Base-by-base conservation (phyloP, 2,329 filamentous ascomycete genomes). In the Sarocladiaceae sp. region DNA sequence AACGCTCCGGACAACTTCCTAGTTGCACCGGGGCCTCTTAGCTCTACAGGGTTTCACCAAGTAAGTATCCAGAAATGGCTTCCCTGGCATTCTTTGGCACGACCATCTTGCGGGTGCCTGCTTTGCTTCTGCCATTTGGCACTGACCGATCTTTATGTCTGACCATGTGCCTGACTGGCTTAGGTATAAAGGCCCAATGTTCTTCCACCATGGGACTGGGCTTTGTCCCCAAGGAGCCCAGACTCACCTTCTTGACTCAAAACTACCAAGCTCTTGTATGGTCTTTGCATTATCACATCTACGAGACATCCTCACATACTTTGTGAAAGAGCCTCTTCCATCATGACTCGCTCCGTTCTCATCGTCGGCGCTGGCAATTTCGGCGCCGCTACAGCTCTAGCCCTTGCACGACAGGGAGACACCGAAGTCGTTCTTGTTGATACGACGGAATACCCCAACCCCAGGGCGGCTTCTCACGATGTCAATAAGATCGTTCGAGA, bases 391-490 rank as follows among this genome's bases (percentile, higher is more conserved):
- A 74, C 72, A 3, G 71, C 68, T 48, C 62, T 73, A 42, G 61
- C 62, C 20, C 63, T 71, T 20, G 62, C 63, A 33, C 59, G 59
- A 33, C 58, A 62, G 53, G 60, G 64, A 31, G 54, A 57, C 37
- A 54, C 60, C 53, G 61, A 60, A 15, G 62, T 73, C 29, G 66
- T 61, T 6, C 63, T 73, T 22, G 58, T 73, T 48, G 70, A 73
- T 56, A 66, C 66, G 12, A 61, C 65, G 2, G 53, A 56, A 13
- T 67, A 60, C 28, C 68, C 70, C 50, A 71, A 69, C 53, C 69
- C 69, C 26, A 62, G 67, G 51, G 68, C 70, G 17, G 70, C 70
- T n/a, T 73, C 70, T 11, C 80, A 81, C 31, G 71, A 73, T 55
- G 63, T 72, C 57, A 73, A 71, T 66, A 73, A 73, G 61, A 72